Evolutionary conservation across 2,329 filamentous ascomycete species (phyloP).

Genomic region (Aspergillus sp.): DNA sequence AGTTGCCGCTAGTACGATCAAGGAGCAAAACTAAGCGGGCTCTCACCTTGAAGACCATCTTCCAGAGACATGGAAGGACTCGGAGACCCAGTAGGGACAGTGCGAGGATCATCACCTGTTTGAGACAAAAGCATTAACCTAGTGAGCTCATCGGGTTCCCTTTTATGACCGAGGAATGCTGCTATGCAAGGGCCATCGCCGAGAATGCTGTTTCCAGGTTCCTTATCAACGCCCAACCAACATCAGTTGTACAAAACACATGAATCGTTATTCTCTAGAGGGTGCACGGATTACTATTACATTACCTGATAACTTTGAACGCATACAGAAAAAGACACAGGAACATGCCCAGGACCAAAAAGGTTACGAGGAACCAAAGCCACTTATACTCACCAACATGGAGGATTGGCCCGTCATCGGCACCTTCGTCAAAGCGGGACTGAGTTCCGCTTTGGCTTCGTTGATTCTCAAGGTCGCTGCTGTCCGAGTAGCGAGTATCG

Average conservation of each 20-base stretch:
- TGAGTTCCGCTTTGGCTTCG: neutral
- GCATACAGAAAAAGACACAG: slow-evolving; percentile 22
- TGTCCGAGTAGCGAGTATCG: neutral
- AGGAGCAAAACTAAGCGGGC: too few relatives aligned
- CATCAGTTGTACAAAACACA: neutral
- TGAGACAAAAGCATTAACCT: neutral
- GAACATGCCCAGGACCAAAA: slow-evolving; percentile 21
- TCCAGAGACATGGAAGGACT: neutral
- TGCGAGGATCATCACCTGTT: neutral
- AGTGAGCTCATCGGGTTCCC: neutral
- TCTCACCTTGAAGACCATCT: neutral
- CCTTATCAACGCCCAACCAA: neutral
- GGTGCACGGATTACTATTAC: slow-evolving; percentile 3
- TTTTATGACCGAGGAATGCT: neutral
- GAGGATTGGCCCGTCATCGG: neutral
- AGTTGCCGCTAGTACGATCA: too few relatives aligned
- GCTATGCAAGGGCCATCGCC: neutral
- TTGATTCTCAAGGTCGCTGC: slow-evolving; percentile 6
- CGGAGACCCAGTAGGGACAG: neutral
- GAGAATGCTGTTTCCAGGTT: neutral
- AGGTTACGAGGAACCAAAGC: slow-evolving; percentile 18
- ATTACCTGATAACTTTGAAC: slow-evolving; percentile 23
- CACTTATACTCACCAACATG: slow-evolving; percentile 22
- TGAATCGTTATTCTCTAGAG: neutral
- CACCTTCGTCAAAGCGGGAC: neutral